Evolutionary conservation across 202 grass and related monocot genomes (phyloP), one percentile per base, ranked within the genome.

Genomic region (Hordeum pubiflorum): DNA sequence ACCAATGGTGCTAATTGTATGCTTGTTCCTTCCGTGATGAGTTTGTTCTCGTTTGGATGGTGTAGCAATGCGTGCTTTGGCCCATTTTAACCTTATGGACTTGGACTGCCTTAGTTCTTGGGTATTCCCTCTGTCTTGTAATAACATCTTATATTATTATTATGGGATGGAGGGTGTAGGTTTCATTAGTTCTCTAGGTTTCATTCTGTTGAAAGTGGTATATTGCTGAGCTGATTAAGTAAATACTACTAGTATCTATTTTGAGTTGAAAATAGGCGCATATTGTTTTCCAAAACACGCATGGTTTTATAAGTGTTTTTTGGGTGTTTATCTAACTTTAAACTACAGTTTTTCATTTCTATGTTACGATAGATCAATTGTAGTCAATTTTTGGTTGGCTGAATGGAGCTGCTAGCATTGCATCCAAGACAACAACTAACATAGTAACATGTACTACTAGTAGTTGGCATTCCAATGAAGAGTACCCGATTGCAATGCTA

Each of bases 381-480:
- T 65, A 50, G 29, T 67, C 18, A 24, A 37, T 43, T 55, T 34
- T 34, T 66, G 29, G 40, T 54, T 79, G 43, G 23, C 76, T 20
- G 6, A 66, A 66, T 66, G n/a, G 14, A 61, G 29, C 38, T 24
- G 37, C 7, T 63, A 15, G 39, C 8, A 44, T 40, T 14, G 55
- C 26, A 75, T 61, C 50, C 58, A 32, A 75, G 20, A 50, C 15
- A 43, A 21, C 18, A 43, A 11, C 63, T 1, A 63, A 33, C 60
- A 63, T 63, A 13, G 11, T 13, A 43, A 50, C 46, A 50, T n/a
- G 63, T 2, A 66, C 17, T 66, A n/a, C 62, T 38, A 66, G 33
- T 58, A 43, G 11, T 48, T 68, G 33, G 54, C 52, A 79, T 75
- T 61, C 56, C 55, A 82, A 14, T 73, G 22, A 67, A 67, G 48